Base-by-base conservation (phyloP, 2,329 filamentous ascomycete species). In the Phialemoniopsis sp. region DNA sequence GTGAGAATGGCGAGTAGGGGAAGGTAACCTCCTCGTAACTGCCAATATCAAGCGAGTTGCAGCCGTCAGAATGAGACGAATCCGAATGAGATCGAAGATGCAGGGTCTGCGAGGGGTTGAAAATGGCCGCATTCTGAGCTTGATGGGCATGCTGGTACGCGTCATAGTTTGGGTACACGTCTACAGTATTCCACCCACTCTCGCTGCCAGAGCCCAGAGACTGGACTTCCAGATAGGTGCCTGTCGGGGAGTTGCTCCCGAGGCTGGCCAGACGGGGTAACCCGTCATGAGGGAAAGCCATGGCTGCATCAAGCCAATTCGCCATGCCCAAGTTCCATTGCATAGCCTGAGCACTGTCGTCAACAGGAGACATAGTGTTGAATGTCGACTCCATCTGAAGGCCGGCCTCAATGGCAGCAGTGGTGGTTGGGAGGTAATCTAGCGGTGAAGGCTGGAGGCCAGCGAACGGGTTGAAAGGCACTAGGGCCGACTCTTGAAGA, bases 71-170 rank as follows among this genome's bases (percentile, higher is more conserved):
- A 49, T 82, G 78, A 2, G 87, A 93, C 3, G 89, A 93, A 54
- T 94, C 88, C 4, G 90, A 95, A 53, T 85, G 82, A 39, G 85
- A 90, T 50, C 90, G 80, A 55, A 95, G 76, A 66, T 96, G 91
- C 37, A 97, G 70, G 1, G 89, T 94, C 66, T 95, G 87, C 46
- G 85, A 81, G 3, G 91, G 91, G 64, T 96, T 95, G 72, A 95
- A 94, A 55, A 95, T 90, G 49, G 87, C 82, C 31, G 71, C 62
- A 46, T 70, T 78, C 37, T 78, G 76, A 5, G 68, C 58, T 42
- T 71, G 68, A 38, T 60, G 62, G 8, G 82, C 71, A 34, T 76
- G 71, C 50, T 74, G 73, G 36, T 77, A 80, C 28, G 78, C 74
- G 50, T 91, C 86, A 50, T 86, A 81, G 29, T 82, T 85, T 45